phyloP scores from a whole-genome alignment of 2,329 filamentous ascomycete species.

The Ceratocystis huliohia region DNA sequence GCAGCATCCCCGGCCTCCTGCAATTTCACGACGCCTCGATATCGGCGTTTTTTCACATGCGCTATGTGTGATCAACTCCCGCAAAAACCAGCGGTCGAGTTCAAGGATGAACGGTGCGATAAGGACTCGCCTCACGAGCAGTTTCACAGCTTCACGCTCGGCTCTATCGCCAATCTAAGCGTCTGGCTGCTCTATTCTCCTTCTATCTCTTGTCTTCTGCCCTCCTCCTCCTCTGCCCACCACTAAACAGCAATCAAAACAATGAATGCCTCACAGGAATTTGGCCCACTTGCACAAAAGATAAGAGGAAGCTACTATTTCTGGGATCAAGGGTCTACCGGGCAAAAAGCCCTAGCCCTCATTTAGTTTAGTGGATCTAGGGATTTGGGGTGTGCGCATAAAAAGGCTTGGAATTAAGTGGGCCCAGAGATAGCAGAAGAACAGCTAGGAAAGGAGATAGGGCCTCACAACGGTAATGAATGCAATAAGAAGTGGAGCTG shows the following conservation, averaged over 20 bases:
- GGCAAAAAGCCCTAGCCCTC: not conserved
- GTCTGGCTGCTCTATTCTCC: too few relatives aligned
- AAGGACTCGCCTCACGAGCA: not conserved
- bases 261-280: not conserved
- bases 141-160: constrained; percentile 1
- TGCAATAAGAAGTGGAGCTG: not conserved
- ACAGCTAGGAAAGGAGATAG: not conserved
- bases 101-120: constrained; percentile 6
- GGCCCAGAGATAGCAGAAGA: not conserved
- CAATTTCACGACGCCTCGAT: not conserved
- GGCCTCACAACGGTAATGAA: not conserved
- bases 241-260: not conserved
- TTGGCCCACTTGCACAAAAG: not conserved
- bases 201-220: too few relatives aligned
- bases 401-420: not conserved
- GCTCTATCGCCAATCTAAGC: not conserved
- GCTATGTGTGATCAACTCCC: not conserved
- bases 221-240: not conserved
- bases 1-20: not conserved
- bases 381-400: not conserved
- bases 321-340: not conserved
- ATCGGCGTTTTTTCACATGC: not conserved
- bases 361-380: constrained; percentile 1
- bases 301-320: constrained; percentile 10
- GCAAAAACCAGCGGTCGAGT: constrained; percentile 3